Evolutionary conservation across 768 basidiomycete genomes (phyloP).

Genomic region (Panaeolus cyanescens): DNA sequence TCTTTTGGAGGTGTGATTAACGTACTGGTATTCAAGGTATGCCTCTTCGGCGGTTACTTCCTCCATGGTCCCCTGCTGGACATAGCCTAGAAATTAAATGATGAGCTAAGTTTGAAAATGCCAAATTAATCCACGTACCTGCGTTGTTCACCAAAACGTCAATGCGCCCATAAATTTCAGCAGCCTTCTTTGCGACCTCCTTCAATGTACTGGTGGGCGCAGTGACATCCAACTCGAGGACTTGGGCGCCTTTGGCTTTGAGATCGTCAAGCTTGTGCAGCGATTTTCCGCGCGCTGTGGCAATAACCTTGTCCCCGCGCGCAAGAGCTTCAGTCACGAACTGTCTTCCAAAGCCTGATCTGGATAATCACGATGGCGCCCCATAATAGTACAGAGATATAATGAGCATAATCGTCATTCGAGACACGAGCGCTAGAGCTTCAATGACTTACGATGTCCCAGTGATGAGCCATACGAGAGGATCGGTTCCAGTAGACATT

Average conservation of each 20-base stretch:
- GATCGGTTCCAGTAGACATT: too few species aligned
- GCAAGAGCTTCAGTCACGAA: conserved; percentile 41
- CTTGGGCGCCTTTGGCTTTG: conserved; percentile 37
- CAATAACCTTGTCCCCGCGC: conserved; percentile 51
- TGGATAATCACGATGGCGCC: too few species aligned
- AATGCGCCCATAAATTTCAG: conserved; percentile 38
- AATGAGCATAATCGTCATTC: neutral
- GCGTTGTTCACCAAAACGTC: conserved; percentile 52
- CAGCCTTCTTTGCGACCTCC: conserved; percentile 34
- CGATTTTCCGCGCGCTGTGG: conserved; percentile 42
- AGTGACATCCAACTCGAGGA: conserved; percentile 38
- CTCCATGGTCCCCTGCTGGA: too few species aligned
- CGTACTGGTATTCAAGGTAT: too few species aligned
- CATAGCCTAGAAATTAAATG: too few species aligned
- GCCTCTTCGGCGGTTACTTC: too few species aligned
- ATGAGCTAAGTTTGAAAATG: too few species aligned
- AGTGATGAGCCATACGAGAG: neutral
- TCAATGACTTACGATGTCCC: neutral
- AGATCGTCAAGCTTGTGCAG: conserved; percentile 38
- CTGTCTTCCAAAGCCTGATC: conserved; percentile 40
- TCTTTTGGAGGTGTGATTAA: neutral
- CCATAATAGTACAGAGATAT: too few species aligned
- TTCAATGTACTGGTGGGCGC: conserved; percentile 33
- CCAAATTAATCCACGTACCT: too few species aligned
- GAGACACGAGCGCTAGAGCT: neutral